Evolutionary conservation across 23 red algal species (phyloP).

Genomic region (Gracilaria domingensis): DNA sequence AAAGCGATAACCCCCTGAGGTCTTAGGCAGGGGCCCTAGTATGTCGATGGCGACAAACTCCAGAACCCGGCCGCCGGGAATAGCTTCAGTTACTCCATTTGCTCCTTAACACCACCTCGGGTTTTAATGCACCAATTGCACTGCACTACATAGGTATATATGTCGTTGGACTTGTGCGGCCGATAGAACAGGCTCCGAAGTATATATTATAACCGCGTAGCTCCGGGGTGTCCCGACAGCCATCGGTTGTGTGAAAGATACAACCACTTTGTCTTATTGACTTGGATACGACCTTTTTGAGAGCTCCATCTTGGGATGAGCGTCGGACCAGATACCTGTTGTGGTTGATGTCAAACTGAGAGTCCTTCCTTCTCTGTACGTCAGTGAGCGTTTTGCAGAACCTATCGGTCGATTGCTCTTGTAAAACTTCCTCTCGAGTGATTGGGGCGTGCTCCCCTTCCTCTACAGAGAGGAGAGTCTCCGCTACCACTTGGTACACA

Average conservation of each 20-base stretch:
- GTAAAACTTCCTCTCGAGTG: too few relatives aligned
- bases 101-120: too few relatives aligned
- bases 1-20: background rate
- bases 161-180: background rate
- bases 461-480: too few relatives aligned
- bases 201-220: background rate
- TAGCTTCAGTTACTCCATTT: background rate
- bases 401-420: too few relatives aligned
- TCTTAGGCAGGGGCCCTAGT: background rate
- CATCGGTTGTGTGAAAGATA: too few relatives aligned
- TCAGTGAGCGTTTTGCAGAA: too few relatives aligned
- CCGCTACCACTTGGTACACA: too few relatives aligned
- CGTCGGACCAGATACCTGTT: background rate
- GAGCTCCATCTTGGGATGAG: background rate
- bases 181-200: background rate
- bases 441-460: slow-evolving; percentile 8
- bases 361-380: background rate
- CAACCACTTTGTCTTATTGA: too few relatives aligned
- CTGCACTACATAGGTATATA: background rate
- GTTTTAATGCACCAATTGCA: too few relatives aligned
- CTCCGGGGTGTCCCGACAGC: background rate
- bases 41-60: slow-evolving; percentile 2
- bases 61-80: background rate
- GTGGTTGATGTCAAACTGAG: background rate
- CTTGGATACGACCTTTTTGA: background rate